These are phyloP conservation scores for Agapanthus africanus DNA, from an alignment of 106 monocot genomes.

Conservation along the genomic window DNA sequence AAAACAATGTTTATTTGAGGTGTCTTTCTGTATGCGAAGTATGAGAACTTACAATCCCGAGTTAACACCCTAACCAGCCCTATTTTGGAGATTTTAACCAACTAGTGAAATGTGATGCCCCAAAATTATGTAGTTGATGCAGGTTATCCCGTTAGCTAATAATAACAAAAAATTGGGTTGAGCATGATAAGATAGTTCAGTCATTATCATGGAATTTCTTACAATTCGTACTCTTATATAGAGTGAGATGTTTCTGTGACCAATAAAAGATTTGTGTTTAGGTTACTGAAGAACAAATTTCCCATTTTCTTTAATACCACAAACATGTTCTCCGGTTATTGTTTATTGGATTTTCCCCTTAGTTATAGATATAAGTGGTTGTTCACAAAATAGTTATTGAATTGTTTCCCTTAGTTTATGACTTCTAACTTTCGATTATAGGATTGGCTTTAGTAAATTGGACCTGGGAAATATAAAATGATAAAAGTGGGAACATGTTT, in stretches of 20 bases:
- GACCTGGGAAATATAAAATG: background rate
- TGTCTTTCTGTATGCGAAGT: background rate
- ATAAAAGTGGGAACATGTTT: background rate
- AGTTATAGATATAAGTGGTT: no score
- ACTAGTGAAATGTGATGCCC: background rate
- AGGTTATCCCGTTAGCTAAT: background rate
- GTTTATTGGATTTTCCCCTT: no score
- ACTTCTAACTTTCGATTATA: background rate
- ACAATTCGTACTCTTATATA: no score
- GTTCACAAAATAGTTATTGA: no score
- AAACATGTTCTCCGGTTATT: no score
- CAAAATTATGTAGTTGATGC: background rate
- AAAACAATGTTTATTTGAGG: background rate
- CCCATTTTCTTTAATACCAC: no score
- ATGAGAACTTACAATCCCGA: background rate
- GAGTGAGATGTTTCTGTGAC: no score
- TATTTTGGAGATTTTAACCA: background rate
- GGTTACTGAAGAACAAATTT: no score
- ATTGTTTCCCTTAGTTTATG: background rate
- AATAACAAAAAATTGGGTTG: background rate
- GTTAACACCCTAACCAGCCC: background rate
- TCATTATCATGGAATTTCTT: no score
- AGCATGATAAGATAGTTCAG: background rate
- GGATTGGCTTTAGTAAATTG: background rate
- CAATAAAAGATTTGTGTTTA: no score